Percentiles rank a stretch among this genome's conserved stretches.
phyloP scores from a whole-genome alignment of 176 grass and related monocot genomes.

The Zoysia pacifica region DNA sequence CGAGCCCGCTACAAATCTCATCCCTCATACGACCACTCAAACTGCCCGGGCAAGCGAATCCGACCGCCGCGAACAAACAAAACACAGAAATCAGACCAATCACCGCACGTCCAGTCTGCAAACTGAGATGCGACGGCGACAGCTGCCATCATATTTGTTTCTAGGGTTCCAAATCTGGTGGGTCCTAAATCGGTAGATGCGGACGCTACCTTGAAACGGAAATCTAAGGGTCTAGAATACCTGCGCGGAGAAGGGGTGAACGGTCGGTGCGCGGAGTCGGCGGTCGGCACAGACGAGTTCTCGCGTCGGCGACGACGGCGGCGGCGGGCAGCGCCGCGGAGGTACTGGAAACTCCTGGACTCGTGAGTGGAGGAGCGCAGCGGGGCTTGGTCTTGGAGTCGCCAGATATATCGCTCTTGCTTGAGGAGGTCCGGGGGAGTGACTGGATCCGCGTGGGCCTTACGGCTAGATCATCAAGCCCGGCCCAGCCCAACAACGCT shows the following conservation, averaged over 20 bases:
- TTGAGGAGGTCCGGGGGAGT: background rate
- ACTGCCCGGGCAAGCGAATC: background rate
- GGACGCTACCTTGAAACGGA: background rate
- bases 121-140: background rate
- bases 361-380: background rate
- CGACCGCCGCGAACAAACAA: background rate
- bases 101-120: background rate
- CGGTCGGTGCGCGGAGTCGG: background rate
- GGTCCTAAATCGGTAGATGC: background rate
- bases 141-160: background rate
- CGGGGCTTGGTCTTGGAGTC: background rate
- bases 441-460: background rate
- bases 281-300: background rate
- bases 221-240: background rate
- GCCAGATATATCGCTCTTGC: background rate
- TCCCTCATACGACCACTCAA: background rate
- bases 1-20: background rate
- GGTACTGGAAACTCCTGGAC: conserved; percentile 16
- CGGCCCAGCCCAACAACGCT: background rate
- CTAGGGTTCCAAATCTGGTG: conserved; percentile 34
- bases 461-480: no score
- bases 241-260: background rate
- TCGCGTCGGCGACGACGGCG: background rate
- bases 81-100: background rate
- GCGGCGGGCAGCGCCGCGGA: background rate